Base-by-base conservation (phyloP, 345 rosid genomes). In the Camelina neglecta region DNA sequence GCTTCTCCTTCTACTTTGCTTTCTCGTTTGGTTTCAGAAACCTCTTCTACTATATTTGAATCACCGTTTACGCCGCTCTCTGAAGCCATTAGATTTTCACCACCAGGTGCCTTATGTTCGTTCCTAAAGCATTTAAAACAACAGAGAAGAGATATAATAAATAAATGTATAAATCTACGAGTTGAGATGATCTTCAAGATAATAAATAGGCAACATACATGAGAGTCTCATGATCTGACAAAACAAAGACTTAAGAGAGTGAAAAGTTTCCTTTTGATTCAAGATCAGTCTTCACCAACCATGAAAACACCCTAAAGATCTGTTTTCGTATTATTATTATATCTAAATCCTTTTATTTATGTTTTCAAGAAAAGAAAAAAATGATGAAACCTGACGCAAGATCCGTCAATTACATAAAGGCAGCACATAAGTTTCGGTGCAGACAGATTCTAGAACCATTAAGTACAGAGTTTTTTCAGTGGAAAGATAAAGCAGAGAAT, bases 1-100 rank as follows among this genome's bases (percentile, higher is more conserved):
- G 77, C 79, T 63, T 33, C 73, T 82, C 69, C 82, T 53, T 81
- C 85, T 13, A 76, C 84, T 10, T 81, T 50, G 23, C 31, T 55
- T 29, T 36, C 67, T 41, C 64, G 36, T 41, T 44, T 71, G 44
- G 73, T 73, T 23, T 67, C 66, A 8, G 74, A 13, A 18, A 60
- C 62, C 51, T 70, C 72, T 56, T 57, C 54, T 49, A 65, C 61
- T 53, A 65, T 59, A 49, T 72, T 41, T 44, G 69, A 10, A 39
- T 39, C 72, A 49, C 16, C 65, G 11, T 77, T 71, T 36, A 72
- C 18, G 8, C 63, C 68, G 20, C 45, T 59, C 53, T 59, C 73
- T 65, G 76, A 71, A 58, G 73, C 76, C 77, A 78, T 78, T 59
- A 49, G 63, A 24, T 50, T 26, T 56, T 16, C 64, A 44, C 38